phyloP scores from a whole-genome alignment of 2,329 filamentous ascomycete species.

The Penicillium rolfsii region DNA sequence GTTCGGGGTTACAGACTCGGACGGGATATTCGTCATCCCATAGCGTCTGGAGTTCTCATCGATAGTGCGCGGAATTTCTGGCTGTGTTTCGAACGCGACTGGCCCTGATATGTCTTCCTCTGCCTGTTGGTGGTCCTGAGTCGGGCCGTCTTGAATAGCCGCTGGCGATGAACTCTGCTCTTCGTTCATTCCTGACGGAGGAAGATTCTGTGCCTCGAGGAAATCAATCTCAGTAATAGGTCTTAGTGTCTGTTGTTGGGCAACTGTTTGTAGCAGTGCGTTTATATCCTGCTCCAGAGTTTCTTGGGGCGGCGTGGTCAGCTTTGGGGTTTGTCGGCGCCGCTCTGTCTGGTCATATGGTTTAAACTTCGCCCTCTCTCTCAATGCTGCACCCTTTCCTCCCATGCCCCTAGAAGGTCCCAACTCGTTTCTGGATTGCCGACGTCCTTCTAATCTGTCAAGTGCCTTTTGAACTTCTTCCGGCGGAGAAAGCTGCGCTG shows the following conservation, averaged over 20 bases:
- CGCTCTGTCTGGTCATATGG: slow-evolving; percentile 12
- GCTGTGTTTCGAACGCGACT: not conserved
- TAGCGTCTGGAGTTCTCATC: slow-evolving; percentile 2
- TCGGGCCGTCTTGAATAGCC: not conserved
- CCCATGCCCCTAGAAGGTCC: slow-evolving; percentile 9
- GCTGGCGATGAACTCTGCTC: slow-evolving; percentile 1
- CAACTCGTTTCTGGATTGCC: not conserved
- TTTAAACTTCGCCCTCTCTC: slow-evolving; percentile 9
- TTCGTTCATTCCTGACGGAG: slow-evolving; percentile 4
- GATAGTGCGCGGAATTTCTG: no score
- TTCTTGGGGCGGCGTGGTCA: slow-evolving; percentile 6
- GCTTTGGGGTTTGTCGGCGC: slow-evolving; percentile 7
- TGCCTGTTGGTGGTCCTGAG: not conserved
- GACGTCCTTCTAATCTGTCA: slow-evolving; percentile 11
- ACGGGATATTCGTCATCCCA: slow-evolving; percentile 4
- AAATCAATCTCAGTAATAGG: slow-evolving; percentile 15
- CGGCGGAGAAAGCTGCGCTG: slow-evolving; percentile 1
- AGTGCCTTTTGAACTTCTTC: slow-evolving; percentile 10
- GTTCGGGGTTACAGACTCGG: slow-evolving; percentile 4
- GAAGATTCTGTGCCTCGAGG: slow-evolving; percentile 12
- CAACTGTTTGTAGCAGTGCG: slow-evolving; percentile 7
- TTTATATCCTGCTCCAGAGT: slow-evolving; percentile 17
- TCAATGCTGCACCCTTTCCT: slow-evolving; percentile 8
- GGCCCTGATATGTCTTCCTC: not conserved
- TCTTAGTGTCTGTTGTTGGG: slow-evolving; percentile 9